phyloP scores from a whole-genome alignment of 1,284 basidiomycete genomes.

The Wallemia hederae region DNA sequence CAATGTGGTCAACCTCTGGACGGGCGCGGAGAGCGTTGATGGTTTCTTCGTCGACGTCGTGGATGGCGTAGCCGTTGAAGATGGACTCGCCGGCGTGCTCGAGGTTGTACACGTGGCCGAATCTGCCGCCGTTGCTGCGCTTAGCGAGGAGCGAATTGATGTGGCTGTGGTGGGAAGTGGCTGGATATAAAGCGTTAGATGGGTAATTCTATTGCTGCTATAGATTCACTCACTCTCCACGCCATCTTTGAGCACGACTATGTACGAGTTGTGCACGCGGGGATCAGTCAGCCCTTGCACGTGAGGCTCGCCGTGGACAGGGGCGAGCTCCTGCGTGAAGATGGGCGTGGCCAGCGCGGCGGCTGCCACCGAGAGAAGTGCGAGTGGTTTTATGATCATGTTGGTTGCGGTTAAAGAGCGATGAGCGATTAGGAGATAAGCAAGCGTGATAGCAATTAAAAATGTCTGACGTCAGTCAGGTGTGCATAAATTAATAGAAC shows the following conservation, averaged over 20 bases:
- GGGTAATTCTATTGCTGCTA: slow-evolving; percentile 5
- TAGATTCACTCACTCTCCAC: slow-evolving; percentile 23
- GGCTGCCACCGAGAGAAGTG: not conserved
- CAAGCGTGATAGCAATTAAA: not conserved
- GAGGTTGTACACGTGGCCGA: slow-evolving; percentile 40
- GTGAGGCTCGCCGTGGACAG: slow-evolving; percentile 1
- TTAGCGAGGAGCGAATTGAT: not conserved
- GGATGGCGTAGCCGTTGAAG: slow-evolving; percentile 46
- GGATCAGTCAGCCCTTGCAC: slow-evolving; percentile 18
- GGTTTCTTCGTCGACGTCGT: slow-evolving; percentile 42
- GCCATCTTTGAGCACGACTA: slow-evolving; percentile 55
- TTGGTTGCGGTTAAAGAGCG: not conserved
- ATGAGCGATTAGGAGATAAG: not conserved
- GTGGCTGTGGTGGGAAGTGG: slow-evolving; percentile 2
- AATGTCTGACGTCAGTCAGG: not conserved
- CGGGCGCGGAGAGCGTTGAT: slow-evolving; percentile 50
- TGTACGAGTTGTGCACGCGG: slow-evolving; percentile 59
- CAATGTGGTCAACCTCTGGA: slow-evolving; percentile 79
- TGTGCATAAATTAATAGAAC: no score
- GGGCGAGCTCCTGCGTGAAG: slow-evolving; percentile 4
- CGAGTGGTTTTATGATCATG: not conserved
- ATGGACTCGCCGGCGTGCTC: slow-evolving; percentile 6
- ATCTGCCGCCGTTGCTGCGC: slow-evolving; percentile 17
- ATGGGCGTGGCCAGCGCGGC: slow-evolving; percentile 14
- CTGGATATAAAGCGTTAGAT: not conserved